Evolutionary conservation across 768 basidiomycete species (phyloP), one percentile per base, ranked within the genome.

Genomic region (Auricularia auricula-judae): DNA sequence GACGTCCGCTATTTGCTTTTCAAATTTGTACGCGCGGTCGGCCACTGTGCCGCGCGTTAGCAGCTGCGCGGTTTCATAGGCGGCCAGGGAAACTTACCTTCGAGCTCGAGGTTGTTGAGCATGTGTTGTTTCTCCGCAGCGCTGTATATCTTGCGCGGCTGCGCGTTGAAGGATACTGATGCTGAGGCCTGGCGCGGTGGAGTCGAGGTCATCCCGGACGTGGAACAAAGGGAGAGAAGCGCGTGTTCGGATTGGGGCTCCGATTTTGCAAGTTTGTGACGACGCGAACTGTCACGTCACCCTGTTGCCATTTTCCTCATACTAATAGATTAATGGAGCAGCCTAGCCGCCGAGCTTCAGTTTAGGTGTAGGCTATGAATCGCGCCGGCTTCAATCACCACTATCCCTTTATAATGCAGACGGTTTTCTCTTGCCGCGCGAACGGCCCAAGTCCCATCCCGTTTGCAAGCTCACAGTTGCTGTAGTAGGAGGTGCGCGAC

Each of bases 81-180:
- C 23, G 23, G 23, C 23, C 23, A 29, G 23, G 21, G 47, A 18
- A 54, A 69, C 74, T 14, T 68, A 88, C 89, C 87, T 82, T 92
- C 90, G 66, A 91, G 83, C 67, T 91, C 88, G 62, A 92, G 80
- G 73, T 92, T 92, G 58, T 82, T 81, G 47, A 91, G 76, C 2
- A 91, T 80, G 66, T 91, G 87, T 34, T 82, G 77, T 67, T 91
- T 91, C 75, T 91, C 88, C 69, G 90, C 88, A 3, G 78, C 75
- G 7, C 80, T 84, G 70, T 79, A 84, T 68, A 75, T 79, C 18
- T 75, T 69, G 23, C 61, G 23, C 16, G 62, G 34, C 36, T 62
- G 34, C 34, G 29, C 23, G n/a, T 36, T n/a, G 23, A 51, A 42
- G 4, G 53, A 36, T 34, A 51, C 47, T 14, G 47, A 21, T 1